Evolutionary conservation across 148 eudicot species (phyloP), one percentile per base, ranked within the genome.

Genomic region (Rhododendron simsii): DNA sequence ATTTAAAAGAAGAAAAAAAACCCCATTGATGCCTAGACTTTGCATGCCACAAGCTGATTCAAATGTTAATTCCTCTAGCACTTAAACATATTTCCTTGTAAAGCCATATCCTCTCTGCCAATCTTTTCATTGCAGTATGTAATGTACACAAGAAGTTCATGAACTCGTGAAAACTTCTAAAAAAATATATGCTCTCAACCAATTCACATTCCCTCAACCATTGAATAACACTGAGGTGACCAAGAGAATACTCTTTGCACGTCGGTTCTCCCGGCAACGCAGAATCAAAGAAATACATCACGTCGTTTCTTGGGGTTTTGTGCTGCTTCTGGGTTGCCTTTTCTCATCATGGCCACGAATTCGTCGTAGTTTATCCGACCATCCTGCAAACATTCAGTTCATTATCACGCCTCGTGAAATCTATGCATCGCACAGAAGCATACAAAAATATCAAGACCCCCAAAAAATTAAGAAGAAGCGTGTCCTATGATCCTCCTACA

Each of bases 331-430:
- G 94, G 95, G 81, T 93, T 90, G 0, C 95, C 95, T 86, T 92
- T 93, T 86, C 81, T 92, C 95, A 95, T 95, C 98, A 95, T 95
- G 33, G 95, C 95, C 78, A 92, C 98, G 41, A 95, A 95, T 80
- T 95, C 98, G 15, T 95, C 96, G 50, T 93, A 95, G 91, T 95
- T 90, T 83, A 95, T 93, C 57, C 96, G 91, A 1, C 96, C 96
- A 89, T 95, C 98, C 98, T 95, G 89, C 75, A 89, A 48, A 50
- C 30, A 80, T 82, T 77, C 69, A 85, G 7, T 80, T 51, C 30
- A 53, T 65, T 13, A 33, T 28, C 50, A 30, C 11, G 74, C 86
- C 30, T 61, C 65, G 10, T 55, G 12, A 76, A 35, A 18, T 23
- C 3, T 51, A 26, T 23, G 37, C 20, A 33, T 18, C 76, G 30